Conservation (phyloP, 2,329 filamentous ascomycete genomes). For the Hymenoscyphus albidus region DNA sequence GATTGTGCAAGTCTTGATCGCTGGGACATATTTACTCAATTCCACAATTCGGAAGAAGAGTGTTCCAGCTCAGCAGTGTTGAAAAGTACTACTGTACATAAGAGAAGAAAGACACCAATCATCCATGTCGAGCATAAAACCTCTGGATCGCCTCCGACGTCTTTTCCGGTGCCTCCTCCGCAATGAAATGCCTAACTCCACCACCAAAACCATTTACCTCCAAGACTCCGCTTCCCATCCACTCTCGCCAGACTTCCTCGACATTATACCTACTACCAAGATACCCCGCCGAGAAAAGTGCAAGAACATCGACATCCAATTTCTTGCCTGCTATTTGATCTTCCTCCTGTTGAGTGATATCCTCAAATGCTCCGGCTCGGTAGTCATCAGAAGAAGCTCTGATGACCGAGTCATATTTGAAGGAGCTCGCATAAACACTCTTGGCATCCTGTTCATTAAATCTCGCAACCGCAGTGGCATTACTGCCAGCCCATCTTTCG, state of each 20-base stretch:
- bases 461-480: conserved; percentile 19
- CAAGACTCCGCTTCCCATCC: conserved; percentile 38
- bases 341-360: conserved; percentile 41
- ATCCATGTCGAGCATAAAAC: conserved; percentile 15
- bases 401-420: conserved; percentile 41
- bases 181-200: conserved; percentile 44
- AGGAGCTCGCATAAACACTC: conserved; percentile 42
- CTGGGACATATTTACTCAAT: too few species aligned
- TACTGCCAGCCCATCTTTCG: conserved; percentile 31
- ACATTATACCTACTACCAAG: conserved; percentile 44
- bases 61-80: too few species aligned
- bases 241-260: conserved; percentile 42
- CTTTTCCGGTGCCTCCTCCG: conserved; percentile 42
- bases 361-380: conserved; percentile 40
- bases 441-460: conserved; percentile 38
- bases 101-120: background rate
- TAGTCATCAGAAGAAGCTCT: conserved; percentile 46
- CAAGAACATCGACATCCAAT: conserved; percentile 40
- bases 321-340: conserved; percentile 45
- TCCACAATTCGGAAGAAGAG: too few species aligned
- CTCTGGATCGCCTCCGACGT: conserved; percentile 25
- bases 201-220: conserved; percentile 35
- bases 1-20: too few species aligned
- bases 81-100: too few species aligned
- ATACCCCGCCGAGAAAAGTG: conserved; percentile 42